These are phyloP conservation scores for Picochlorum costavermella DNA, from an alignment of 139 green algal genomes.

Conservation along the genomic window DNA sequence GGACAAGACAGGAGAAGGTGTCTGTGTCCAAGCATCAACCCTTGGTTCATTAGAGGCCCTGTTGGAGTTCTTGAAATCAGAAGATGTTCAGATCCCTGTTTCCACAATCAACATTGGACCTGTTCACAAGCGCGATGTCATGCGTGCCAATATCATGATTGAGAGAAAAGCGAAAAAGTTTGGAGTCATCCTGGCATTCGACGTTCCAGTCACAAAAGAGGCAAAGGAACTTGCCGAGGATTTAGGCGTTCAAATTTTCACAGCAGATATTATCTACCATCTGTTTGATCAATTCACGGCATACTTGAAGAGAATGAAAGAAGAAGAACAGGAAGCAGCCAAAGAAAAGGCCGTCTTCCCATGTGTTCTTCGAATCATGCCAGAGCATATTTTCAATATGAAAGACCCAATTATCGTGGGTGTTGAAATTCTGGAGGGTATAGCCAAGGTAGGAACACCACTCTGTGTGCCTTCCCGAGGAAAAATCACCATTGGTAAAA, in stretches of 20 bases:
- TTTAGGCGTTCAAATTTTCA: slow-evolving; percentile 86
- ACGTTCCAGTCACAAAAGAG: slow-evolving; percentile 80
- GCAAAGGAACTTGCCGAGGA: slow-evolving; percentile 73
- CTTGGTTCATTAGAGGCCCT: slow-evolving; percentile 97
- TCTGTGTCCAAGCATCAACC: slow-evolving; percentile 95
- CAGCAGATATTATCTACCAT: slow-evolving; percentile 99
- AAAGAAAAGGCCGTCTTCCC: slow-evolving; percentile 86
- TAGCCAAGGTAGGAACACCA: slow-evolving; percentile 66
- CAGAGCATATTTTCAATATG: slow-evolving; percentile 94
- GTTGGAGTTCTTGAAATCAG: slow-evolving; percentile 84
- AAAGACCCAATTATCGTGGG: slow-evolving; percentile 96
- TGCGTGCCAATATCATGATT: slow-evolving; percentile 94
- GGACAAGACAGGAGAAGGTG: slow-evolving; percentile 72
- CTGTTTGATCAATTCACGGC: slow-evolving; percentile 96
- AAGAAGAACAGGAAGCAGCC: slow-evolving; percentile 74
- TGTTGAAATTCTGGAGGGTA: slow-evolving; percentile 76
- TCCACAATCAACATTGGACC: slow-evolving; percentile 93
- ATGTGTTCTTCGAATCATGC: slow-evolving; percentile 79
- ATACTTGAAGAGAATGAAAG: slow-evolving; percentile 66
- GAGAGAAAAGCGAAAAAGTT: slow-evolving; percentile 82
- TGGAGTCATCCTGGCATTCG: slow-evolving; percentile 93
- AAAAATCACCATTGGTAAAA: slow-evolving; percentile 79
- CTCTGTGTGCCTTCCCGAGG: slow-evolving; percentile 54
- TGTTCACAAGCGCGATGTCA: slow-evolving; percentile 87
- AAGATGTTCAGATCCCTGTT: slow-evolving; percentile 76